phyloP scores from a whole-genome alignment of 345 rosid genomes.

The Heritiera fomes region DNA sequence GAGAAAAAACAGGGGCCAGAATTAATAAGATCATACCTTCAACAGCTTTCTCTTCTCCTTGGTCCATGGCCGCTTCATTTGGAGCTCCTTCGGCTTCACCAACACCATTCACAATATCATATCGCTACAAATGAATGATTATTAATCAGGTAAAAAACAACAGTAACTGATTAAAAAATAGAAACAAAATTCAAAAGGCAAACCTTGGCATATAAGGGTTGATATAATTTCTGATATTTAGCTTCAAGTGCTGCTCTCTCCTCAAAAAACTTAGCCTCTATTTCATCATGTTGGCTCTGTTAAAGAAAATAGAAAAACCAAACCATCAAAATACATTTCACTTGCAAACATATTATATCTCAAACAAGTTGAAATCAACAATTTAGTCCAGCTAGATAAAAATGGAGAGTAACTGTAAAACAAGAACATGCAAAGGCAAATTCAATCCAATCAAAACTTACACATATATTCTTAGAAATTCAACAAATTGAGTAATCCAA shows the following conservation, averaged over 20 bases:
- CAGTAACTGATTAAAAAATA: background rate
- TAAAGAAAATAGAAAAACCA: slow-evolving; percentile 15
- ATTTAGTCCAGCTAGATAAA: background rate
- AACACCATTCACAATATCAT: slow-evolving; percentile 82
- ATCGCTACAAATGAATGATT: slow-evolving; percentile 57
- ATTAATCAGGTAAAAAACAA: background rate
- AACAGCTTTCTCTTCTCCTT: slow-evolving; percentile 52
- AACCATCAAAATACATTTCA: background rate
- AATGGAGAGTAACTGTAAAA: background rate
- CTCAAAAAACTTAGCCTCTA: slow-evolving; percentile 86
- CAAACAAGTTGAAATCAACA: background rate
- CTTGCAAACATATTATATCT: background rate
- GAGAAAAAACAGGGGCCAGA: background rate
- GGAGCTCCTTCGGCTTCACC: slow-evolving; percentile 63
- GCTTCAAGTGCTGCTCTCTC: slow-evolving; percentile 93
- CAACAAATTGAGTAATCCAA: background rate
- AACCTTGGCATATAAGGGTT: slow-evolving; percentile 83
- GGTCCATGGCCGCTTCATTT: slow-evolving; percentile 47
- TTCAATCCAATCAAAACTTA: background rate
- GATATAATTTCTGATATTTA: slow-evolving; percentile 81
- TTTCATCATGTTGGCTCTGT: slow-evolving; percentile 79
- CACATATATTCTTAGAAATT: background rate
- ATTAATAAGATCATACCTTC: slow-evolving; percentile 48
- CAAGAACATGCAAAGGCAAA: background rate
- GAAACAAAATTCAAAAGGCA: background rate